Conservation (phyloP, 1,284 basidiomycete species). For the Pulchroboletus neoregius region DNA sequence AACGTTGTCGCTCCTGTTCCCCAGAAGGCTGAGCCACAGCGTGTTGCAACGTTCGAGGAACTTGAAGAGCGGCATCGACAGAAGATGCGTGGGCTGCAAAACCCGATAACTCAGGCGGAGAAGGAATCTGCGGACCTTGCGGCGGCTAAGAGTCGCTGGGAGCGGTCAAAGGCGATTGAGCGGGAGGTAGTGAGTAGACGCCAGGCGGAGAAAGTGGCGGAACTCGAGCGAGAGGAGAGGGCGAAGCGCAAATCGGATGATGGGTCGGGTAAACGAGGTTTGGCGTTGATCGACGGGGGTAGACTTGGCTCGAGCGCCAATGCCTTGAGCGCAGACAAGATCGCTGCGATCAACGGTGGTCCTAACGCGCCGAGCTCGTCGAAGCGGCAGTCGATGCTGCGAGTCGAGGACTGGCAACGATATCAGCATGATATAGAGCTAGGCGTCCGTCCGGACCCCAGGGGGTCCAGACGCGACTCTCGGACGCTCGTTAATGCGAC, state of each 20-base stretch:
- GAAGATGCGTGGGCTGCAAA: slow-evolving; percentile 72
- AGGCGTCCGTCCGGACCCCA: slow-evolving; percentile 29
- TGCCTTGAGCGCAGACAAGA: slow-evolving; percentile 55
- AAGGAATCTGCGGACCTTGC: slow-evolving; percentile 66
- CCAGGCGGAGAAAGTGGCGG: slow-evolving; percentile 66
- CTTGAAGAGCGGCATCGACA: slow-evolving; percentile 76
- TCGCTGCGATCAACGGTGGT: slow-evolving; percentile 44
- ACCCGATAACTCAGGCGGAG: slow-evolving; percentile 66
- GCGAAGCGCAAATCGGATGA: slow-evolving; percentile 44
- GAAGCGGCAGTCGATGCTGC: slow-evolving; percentile 65
- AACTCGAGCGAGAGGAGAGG: slow-evolving; percentile 44
- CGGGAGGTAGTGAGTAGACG: slow-evolving; percentile 63
- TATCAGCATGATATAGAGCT: slow-evolving; percentile 55
- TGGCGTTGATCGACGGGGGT: slow-evolving; percentile 29
- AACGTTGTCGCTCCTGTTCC: slow-evolving; percentile 45
- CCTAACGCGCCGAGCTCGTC: slow-evolving; percentile 39
- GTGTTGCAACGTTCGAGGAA: slow-evolving; percentile 73
- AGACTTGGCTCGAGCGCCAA: slow-evolving; percentile 42
- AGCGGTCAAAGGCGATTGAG: slow-evolving; percentile 64
- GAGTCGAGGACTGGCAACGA: slow-evolving; percentile 80
- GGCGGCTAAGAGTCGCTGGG: slow-evolving; percentile 71
- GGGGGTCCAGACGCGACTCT: slow-evolving; percentile 36
- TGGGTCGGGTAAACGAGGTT: slow-evolving; percentile 31
- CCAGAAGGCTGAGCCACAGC: slow-evolving; percentile 44
- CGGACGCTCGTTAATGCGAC: slow-evolving; percentile 31